Conservation (phyloP, 805 yeast genomes). For the Ogataea methylovora region DNA sequence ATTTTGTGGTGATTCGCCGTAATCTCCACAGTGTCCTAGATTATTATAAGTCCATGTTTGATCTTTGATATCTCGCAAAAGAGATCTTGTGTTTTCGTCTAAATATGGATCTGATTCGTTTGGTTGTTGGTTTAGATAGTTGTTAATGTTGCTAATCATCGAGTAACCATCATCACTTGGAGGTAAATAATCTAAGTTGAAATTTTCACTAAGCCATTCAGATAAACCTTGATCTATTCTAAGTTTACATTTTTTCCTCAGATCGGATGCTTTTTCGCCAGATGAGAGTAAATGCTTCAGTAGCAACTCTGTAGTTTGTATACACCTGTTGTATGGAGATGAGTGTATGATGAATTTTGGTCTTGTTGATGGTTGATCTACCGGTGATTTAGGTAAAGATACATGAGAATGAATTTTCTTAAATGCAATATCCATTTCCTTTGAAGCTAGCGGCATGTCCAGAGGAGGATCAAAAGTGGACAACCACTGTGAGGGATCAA, state of each 20-base stretch:
- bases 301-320: conserved; percentile 31
- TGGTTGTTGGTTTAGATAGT: conserved; percentile 23
- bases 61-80: conserved; percentile 16
- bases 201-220: conserved; percentile 36
- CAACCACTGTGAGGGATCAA: conserved; percentile 23
- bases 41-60: conserved; percentile 26
- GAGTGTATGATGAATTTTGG: conserved; percentile 25
- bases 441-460: conserved; percentile 12
- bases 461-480: conserved; percentile 30
- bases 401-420: conserved; percentile 18
- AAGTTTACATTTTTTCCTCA: conserved; percentile 11
- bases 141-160: conserved; percentile 29
- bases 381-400: conserved; percentile 4
- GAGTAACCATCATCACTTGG: conserved; percentile 39
- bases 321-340: conserved; percentile 37
- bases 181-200: conserved; percentile 31
- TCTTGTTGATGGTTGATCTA: conserved; percentile 1
- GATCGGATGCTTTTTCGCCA: not conserved
- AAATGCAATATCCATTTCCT: conserved; percentile 21
- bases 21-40: conserved; percentile 36
- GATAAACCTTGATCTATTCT: conserved; percentile 33
- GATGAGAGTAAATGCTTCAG: conserved; percentile 11
- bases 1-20: conserved; percentile 30
- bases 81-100: conserved; percentile 9
- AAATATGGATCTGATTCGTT: conserved; percentile 11